These are phyloP conservation scores for Candida wancherniae DNA, from an alignment of 805 yeast genomes.

Conservation along the genomic window DNA sequence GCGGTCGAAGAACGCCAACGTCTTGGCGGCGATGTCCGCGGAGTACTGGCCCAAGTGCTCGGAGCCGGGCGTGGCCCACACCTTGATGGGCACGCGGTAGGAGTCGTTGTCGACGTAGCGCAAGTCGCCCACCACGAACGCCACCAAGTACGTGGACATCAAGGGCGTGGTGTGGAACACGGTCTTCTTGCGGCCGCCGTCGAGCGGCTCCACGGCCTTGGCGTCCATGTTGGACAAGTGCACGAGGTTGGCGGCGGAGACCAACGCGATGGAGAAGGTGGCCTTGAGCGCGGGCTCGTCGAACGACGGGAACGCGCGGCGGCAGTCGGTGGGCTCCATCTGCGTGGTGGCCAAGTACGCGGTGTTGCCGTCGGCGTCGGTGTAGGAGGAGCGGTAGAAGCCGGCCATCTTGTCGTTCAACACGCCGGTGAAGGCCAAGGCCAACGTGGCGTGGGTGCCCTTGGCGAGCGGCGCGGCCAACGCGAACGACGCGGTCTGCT, in stretches of 20 bases:
- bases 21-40: slow-evolving; percentile 70
- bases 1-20: slow-evolving; percentile 67
- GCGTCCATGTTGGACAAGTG: slow-evolving; percentile 70
- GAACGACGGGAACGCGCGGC: slow-evolving; percentile 82
- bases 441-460: slow-evolving; percentile 41
- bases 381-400: slow-evolving; percentile 66
- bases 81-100: slow-evolving; percentile 72
- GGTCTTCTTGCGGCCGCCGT: slow-evolving; percentile 49
- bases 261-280: slow-evolving; percentile 58
- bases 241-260: slow-evolving; percentile 51
- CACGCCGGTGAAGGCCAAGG: slow-evolving; percentile 53
- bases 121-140: slow-evolving; percentile 78
- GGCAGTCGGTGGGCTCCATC: slow-evolving; percentile 82
- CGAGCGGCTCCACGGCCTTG: slow-evolving; percentile 39
- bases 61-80: slow-evolving; percentile 75
- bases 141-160: slow-evolving; percentile 83
- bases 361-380: slow-evolving; percentile 52
- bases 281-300: slow-evolving; percentile 84
- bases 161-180: slow-evolving; percentile 70
- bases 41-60: slow-evolving; percentile 68
- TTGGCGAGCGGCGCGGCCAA: slow-evolving; percentile 30
- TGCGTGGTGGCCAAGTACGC: slow-evolving; percentile 79
- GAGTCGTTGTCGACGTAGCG: slow-evolving; percentile 63
- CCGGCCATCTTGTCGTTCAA: slow-evolving; percentile 81
- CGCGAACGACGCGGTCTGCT: slow-evolving; percentile 37